Conservation (phyloP, 2,329 filamentous ascomycete species). For the Cordyceps fumosorosea region DNA sequence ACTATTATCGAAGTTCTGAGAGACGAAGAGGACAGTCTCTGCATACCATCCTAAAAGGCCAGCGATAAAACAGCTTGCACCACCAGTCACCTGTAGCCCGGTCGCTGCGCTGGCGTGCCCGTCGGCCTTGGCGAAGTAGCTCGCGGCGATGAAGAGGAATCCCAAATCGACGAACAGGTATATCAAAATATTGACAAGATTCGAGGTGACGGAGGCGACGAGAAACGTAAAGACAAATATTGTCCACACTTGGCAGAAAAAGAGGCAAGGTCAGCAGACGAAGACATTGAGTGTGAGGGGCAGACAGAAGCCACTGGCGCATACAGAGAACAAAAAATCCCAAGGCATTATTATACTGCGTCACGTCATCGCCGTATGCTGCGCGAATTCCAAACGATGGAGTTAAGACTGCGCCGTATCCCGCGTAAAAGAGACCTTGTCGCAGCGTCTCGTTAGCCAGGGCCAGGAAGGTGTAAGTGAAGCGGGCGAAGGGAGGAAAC, state of each 20-base stretch:
- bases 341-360: conserved; percentile 21
- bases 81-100: conserved; percentile 19
- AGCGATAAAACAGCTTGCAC: conserved; percentile 21
- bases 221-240: conserved; percentile 21
- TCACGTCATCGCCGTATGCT: conserved; percentile 20
- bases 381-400: conserved; percentile 20
- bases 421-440: conserved; percentile 21
- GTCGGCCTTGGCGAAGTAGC: conserved; percentile 22
- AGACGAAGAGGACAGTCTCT: not conserved
- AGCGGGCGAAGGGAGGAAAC: too few relatives aligned
- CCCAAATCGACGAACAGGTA: conserved; percentile 20
- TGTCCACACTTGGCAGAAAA: conserved; percentile 18
- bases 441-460: not conserved
- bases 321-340: conserved; percentile 22
- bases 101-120: conserved; percentile 15
- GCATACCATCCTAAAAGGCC: conserved; percentile 22
- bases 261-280: not conserved
- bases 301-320: not conserved
- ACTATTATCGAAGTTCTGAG: not conserved
- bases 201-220: conserved; percentile 20
- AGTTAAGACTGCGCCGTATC: conserved; percentile 21
- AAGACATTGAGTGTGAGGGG: not conserved
- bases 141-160: conserved; percentile 19
- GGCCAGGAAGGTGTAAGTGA: not conserved
- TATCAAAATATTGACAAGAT: conserved; percentile 21